Base-by-base conservation (phyloP, 306 rosid genomes). In the Gleditsia sinensis region DNA sequence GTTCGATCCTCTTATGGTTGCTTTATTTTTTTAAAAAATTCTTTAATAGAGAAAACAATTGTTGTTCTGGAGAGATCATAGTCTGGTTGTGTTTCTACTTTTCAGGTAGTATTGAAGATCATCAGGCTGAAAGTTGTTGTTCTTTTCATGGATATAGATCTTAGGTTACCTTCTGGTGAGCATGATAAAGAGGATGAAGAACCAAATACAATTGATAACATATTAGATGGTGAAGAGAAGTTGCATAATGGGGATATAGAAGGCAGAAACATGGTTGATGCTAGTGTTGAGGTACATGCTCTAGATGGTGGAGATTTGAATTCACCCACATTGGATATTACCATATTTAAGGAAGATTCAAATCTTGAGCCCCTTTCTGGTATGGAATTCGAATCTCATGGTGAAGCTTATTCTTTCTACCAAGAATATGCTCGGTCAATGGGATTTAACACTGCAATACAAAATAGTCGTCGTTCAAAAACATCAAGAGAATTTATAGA, bases 301-400 rank as follows among this genome's bases (percentile, higher is more conserved):
- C 84, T 86, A 75, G 87, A 86, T 82, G 94, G 90, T 6, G 99
- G 91, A 68, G 90, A 87, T 86, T 82, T 90, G 85, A 91, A 90
- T 86, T 86, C 91, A 53, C 83, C 96, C 39, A 56, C 89, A 12
- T 71, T 86, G 67, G 94, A 86, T 83, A 81, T 88, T 78, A 89
- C 62, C 64, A 80, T 86, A 42, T 90, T 94, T 75, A 91, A 92
- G 81, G 97, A 94, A 71, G 99, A 94, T 68, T 56, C 95, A 37
- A 94, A 91, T 87, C 96, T 94, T 77, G 99, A 94, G 85, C 99
- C 99, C 20, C 96, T 90, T 79, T 88, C 91, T 86, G 99, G 99
- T 64, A 94, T 94, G 99, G 99, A 94, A 86, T 94, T 94, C 75
- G 96, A 88, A 74, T 94, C 99, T 57, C 97, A 94, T 5, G 89